Conservation (phyloP, 169 alveolate genomes). For the Cryptosporidium canis region DNA sequence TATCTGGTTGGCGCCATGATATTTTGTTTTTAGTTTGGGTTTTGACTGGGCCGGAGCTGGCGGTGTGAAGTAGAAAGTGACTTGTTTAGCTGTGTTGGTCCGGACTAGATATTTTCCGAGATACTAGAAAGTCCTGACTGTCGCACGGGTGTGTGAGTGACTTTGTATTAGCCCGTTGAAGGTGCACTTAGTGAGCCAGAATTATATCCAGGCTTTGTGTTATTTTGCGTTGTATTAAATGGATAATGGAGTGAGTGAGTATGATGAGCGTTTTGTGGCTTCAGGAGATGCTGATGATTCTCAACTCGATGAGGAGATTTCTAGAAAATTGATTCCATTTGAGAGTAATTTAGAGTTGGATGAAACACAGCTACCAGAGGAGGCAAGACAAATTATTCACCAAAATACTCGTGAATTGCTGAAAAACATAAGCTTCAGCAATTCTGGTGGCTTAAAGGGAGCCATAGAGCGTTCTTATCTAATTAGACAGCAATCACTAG, state of each 20-base stretch:
- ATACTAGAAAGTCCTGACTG: too few relatives aligned
- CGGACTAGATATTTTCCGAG: too few relatives aligned
- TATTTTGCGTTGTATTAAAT: neutral
- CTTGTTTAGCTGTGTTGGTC: too few relatives aligned
- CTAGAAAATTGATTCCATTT: neutral
- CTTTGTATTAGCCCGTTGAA: too few relatives aligned
- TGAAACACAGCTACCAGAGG: slow-evolving; percentile 49
- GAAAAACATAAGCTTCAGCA: slow-evolving; percentile 19
- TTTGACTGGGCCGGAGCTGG: neutral
- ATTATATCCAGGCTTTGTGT: neutral
- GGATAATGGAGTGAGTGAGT: neutral
- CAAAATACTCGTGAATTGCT: slow-evolving; percentile 28
- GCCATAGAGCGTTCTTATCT: slow-evolving; percentile 60
- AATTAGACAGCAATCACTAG: slow-evolving; percentile 45
- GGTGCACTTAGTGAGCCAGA: neutral
- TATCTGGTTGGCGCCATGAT: neutral
- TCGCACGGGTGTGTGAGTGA: too few relatives aligned
- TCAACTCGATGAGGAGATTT: neutral
- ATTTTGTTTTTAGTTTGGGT: neutral
- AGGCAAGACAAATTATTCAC: slow-evolving; percentile 39
- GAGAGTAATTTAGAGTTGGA: slow-evolving; percentile 35
- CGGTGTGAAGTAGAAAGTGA: too few relatives aligned
- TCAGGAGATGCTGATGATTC: neutral
- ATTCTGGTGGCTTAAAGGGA: slow-evolving; percentile 61
- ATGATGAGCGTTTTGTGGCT: neutral